A percentile compares a stretch with the other conserved stretches of the same genome.
phyloP scores from a whole-genome alignment of 2,329 filamentous ascomycete genomes.

The Ceratocystis diversiconidia region DNA sequence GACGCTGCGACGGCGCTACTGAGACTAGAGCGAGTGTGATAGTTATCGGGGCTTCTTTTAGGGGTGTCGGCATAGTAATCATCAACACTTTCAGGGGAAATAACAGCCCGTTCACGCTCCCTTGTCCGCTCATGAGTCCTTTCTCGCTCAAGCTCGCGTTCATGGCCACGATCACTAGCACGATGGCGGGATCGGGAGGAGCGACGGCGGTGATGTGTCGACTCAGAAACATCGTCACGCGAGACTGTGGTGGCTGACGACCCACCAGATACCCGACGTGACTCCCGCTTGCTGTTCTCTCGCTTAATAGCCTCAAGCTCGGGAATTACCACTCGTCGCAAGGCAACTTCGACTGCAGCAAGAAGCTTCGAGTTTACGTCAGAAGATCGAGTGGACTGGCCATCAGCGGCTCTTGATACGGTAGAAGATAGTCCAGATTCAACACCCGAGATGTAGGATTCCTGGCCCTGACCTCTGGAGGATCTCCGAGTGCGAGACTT shows the following conservation, averaged over 20 bases:
- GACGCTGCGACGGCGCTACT: neutral
- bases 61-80: constrained; percentile 28
- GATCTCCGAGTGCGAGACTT: constrained; percentile 14
- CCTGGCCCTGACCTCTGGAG: constrained; percentile 36
- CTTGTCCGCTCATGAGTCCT: neutral
- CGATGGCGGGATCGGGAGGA: constrained; percentile 30
- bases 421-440: constrained; percentile 44
- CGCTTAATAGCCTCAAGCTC: constrained; percentile 85
- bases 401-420: constrained; percentile 40
- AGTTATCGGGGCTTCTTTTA: constrained; percentile 30
- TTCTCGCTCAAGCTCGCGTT: constrained; percentile 3
- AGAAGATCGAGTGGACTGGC: constrained; percentile 41
- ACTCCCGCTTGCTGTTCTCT: constrained; percentile 66
- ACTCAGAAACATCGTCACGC: constrained; percentile 41
- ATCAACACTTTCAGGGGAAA: constrained; percentile 12
- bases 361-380: constrained; percentile 74
- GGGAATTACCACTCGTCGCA: constrained; percentile 75
- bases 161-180: constrained; percentile 19
- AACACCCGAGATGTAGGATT: constrained; percentile 38
- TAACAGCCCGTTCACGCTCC: constrained; percentile 32
- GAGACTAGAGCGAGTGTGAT: constrained; percentile 27
- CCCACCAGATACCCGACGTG: constrained; percentile 47
- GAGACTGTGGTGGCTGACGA: constrained; percentile 43
- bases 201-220: constrained; percentile 35
- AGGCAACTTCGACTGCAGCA: constrained; percentile 85